These are phyloP conservation scores for Ophiosphaerella herpotricha DNA, from an alignment of 2,329 filamentous ascomycete species.

Conservation along the genomic window DNA sequence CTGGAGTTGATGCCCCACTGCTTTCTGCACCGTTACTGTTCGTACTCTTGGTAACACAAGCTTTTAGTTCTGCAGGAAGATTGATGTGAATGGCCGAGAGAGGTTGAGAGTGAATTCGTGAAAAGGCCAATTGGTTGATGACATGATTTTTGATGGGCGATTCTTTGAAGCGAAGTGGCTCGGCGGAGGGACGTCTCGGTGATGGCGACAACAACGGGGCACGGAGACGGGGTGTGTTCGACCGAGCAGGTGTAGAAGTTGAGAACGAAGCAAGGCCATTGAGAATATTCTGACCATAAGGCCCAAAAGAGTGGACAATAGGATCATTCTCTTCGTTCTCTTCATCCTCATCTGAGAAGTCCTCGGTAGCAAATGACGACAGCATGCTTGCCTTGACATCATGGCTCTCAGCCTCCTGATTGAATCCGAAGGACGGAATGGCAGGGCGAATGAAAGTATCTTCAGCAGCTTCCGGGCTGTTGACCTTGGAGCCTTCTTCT, in stretches of 20 bases:
- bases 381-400: constrained; percentile 32
- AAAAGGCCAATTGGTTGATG: constrained; percentile 93
- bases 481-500: constrained; percentile 25
- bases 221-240: constrained; percentile 33
- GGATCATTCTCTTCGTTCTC: constrained; percentile 94
- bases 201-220: constrained; percentile 37
- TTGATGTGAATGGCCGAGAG: constrained; percentile 87
- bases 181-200: constrained; percentile 31
- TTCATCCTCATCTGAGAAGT: constrained; percentile 77
- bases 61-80: constrained; percentile 67
- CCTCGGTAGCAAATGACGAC: constrained; percentile 53
- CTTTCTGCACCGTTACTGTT: constrained; percentile 26
- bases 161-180: constrained; percentile 39
- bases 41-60: constrained; percentile 27
- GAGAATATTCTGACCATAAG: constrained; percentile 85
- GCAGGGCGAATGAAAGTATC: constrained; percentile 38
- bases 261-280: constrained; percentile 80
- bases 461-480: constrained; percentile 30
- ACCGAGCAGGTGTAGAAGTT: constrained; percentile 59
- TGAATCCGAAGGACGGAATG: constrained; percentile 26
- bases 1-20: constrained; percentile 22
- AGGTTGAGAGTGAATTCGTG: constrained; percentile 87
- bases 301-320: constrained; percentile 87
- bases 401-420: constrained; percentile 17
- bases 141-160: constrained; percentile 77